Conservation (phyloP, 2,329 filamentous ascomycete species). For the Trichoderma citrinoviride region DNA sequence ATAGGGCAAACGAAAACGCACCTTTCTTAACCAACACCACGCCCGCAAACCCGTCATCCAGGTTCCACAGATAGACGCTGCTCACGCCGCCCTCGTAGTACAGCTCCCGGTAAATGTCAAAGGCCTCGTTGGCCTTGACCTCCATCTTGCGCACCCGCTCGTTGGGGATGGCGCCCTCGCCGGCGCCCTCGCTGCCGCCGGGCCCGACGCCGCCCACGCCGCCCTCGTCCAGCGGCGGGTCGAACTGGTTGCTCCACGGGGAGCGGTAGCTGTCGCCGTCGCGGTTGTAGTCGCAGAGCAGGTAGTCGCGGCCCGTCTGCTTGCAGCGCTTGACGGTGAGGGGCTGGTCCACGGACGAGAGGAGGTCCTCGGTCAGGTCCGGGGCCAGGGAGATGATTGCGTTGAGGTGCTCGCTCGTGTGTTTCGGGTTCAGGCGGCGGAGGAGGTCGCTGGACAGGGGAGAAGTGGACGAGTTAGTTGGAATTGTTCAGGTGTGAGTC, state of each 20-base stretch:
- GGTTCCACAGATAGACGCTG: conserved; percentile 96
- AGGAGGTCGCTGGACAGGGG: conserved; percentile 75
- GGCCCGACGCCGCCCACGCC: conserved; percentile 53
- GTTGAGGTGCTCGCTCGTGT: conserved; percentile 84
- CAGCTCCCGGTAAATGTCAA: conserved; percentile 93
- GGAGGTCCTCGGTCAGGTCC: conserved; percentile 92
- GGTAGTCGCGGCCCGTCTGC: conserved; percentile 88
- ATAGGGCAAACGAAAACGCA: conserved; percentile 40
- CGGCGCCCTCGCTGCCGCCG: conserved; percentile 57
- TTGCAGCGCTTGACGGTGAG: conserved; percentile 82
- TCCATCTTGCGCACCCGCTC: conserved; percentile 93
- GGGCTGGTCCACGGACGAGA: conserved; percentile 95
- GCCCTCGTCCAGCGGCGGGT: conserved; percentile 74
- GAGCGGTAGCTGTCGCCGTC: conserved; percentile 97
- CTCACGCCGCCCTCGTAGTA: conserved; percentile 97
- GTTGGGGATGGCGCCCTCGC: conserved; percentile 81
- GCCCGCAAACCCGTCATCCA: conserved; percentile 96
- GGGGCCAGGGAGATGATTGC: conserved; percentile 85
- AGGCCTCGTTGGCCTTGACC: conserved; percentile 88
- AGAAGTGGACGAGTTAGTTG: not conserved
- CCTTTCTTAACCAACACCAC: conserved; percentile 95
- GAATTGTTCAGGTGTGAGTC: not conserved
- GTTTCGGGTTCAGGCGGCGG: conserved; percentile 91
- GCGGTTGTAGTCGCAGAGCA: conserved; percentile 99
- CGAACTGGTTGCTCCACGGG: conserved; percentile 99